Evolutionary conservation across 2,329 filamentous ascomycete genomes (phyloP).

Genomic region (Magnaporthales sp.): DNA sequence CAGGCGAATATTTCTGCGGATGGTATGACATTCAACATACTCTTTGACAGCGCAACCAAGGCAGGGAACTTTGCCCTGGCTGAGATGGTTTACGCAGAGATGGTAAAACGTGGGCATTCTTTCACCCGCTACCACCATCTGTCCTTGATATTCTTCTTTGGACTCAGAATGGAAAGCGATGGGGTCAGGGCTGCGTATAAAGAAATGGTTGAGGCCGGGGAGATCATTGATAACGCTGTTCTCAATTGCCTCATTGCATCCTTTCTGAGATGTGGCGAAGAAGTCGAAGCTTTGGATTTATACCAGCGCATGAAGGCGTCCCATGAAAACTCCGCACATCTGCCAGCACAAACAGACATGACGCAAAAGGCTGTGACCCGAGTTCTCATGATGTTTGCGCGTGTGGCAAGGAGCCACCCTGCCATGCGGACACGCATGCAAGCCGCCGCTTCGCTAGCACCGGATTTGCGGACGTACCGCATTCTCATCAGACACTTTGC

Average conservation of each 20-base stretch:
- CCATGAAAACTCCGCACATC: slow-evolving; percentile 28
- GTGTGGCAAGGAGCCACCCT: slow-evolving; percentile 44
- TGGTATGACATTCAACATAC: slow-evolving; percentile 82
- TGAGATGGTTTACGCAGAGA: slow-evolving; percentile 77
- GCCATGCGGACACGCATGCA: slow-evolving; percentile 48
- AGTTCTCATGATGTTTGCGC: slow-evolving; percentile 49
- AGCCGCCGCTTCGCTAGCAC: slow-evolving; percentile 54
- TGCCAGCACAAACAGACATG: slow-evolving; percentile 37
- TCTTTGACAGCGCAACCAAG: slow-evolving; percentile 84
- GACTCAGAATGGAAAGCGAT: slow-evolving; percentile 62
- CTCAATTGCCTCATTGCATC: slow-evolving; percentile 81
- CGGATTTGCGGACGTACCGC: slow-evolving; percentile 71
- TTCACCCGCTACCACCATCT: slow-evolving; percentile 77
- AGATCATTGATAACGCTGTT: slow-evolving; percentile 80
- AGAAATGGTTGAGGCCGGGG: slow-evolving; percentile 73
- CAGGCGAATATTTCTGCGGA: slow-evolving; percentile 56
- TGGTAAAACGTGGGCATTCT: slow-evolving; percentile 57
- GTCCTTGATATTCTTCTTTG: slow-evolving; percentile 76
- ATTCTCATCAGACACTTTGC: slow-evolving; percentile 72
- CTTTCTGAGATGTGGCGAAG: slow-evolving; percentile 68
- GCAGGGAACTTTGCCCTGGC: slow-evolving; percentile 76
- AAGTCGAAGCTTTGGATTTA: slow-evolving; percentile 66
- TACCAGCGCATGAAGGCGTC: slow-evolving; percentile 76
- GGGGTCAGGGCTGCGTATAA: slow-evolving; percentile 70
- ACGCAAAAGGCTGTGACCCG: slow-evolving; percentile 41